Evolutionary conservation across 768 basidiomycete species (phyloP), one percentile per base, ranked within the genome.

Genomic region (Tremella yokohamensis): DNA sequence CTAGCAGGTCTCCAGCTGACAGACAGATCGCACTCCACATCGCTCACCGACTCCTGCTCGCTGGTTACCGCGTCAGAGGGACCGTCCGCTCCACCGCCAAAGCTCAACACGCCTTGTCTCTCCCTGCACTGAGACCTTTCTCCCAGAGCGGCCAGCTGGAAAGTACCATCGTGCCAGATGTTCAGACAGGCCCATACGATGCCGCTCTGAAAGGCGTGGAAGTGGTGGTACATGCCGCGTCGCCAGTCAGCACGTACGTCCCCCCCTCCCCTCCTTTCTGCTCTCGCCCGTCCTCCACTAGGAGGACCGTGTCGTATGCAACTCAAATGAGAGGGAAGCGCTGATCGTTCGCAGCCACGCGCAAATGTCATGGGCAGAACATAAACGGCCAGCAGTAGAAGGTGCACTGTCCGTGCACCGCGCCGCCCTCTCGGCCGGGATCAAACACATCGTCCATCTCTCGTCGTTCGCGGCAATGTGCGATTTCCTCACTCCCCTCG

Each of bases 71-170:
- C 18, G 55, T 56, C 29, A 16, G 55, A 37, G 55, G 55, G 9
- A 56, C 55, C 26, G 55, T 56, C 29, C 55, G 55, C 16, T 49
- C 55, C 19, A 29, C 51, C 8, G 13, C 12, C n/a, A 56, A 56
- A 29, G 55, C 49, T 15, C 25, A 56, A 18, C 42, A 18, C 8
- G 42, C 22, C 7, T 16, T 45, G 6, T 45, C 42, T 16, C 42
- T 45, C 6, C 42, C 42, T 22, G 42, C 42, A 16, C 22, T 45
- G 42, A 45, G 42, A 8, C n/a, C n/a, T 4, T 45, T 18, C 42
- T 4, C 42, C n/a, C 42, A 45, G 4, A 6, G 6, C 6, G 42
- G 42, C 4, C n/a, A 45, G 42, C 42, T 45, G n/a, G 42, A 22
- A 22, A 18, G 22, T 45, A 22, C 22, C n/a, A 45, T 45, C 8